Percentiles rank a stretch among this genome's conserved stretches.
phyloP scores from a whole-genome alignment of 108 stramenopile genomes.

The Poteriospumella lacustris region DNA sequence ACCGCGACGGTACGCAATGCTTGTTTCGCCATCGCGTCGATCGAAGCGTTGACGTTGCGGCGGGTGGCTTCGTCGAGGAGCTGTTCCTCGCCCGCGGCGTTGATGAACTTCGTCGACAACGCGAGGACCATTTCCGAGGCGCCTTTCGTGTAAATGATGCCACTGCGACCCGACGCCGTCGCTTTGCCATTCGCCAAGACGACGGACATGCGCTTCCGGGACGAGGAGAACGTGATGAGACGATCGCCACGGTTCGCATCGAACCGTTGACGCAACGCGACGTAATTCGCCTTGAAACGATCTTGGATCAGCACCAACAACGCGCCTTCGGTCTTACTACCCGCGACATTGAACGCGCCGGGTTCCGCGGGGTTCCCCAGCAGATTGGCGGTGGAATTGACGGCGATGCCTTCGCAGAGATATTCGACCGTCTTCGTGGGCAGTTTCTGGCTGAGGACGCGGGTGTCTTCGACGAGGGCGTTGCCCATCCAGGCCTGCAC shows the following conservation, averaged over 20 bases:
- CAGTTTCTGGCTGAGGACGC: neutral
- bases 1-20: slow-evolving; percentile 45
- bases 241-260: slow-evolving; percentile 14
- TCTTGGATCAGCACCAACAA: slow-evolving; percentile 56
- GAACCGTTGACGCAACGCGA: slow-evolving; percentile 23
- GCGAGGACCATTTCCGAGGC: slow-evolving; percentile 69
- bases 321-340: slow-evolving; percentile 91
- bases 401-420: slow-evolving; percentile 54
- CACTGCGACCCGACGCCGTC: slow-evolving; percentile 34
- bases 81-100: slow-evolving; percentile 29
- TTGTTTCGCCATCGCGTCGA: slow-evolving; percentile 32
- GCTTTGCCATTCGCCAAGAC: slow-evolving; percentile 51
- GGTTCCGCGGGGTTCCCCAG: neutral
- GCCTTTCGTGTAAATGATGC: slow-evolving; percentile 75
- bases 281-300: slow-evolving; percentile 34
- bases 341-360: slow-evolving; percentile 55
- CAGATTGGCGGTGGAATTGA: slow-evolving; percentile 63
- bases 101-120: slow-evolving; percentile 45
- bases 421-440: slow-evolving; percentile 38
- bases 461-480: neutral
- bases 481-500: slow-evolving; percentile 1
- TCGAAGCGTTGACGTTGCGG: neutral
- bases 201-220: slow-evolving; percentile 81
- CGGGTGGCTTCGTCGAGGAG: neutral
- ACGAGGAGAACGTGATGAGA: slow-evolving; percentile 67